Conservation (phyloP, 805 yeast genomes). For the Starmera pachycereana region DNA sequence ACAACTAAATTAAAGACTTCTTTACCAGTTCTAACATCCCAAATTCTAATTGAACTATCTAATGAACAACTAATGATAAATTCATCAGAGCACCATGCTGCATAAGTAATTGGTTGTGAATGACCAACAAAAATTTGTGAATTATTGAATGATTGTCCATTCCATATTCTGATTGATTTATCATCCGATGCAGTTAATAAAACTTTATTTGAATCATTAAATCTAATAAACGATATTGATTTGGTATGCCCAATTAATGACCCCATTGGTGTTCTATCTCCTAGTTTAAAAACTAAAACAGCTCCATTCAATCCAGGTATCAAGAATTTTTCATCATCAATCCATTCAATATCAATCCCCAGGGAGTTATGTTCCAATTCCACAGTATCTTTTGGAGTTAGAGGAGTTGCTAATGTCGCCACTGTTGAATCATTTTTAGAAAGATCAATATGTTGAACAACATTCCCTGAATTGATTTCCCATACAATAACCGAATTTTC, state of each 20-base stretch:
- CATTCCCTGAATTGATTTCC: conserved; percentile 49
- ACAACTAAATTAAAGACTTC: conserved; percentile 25
- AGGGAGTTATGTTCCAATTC: conserved; percentile 6
- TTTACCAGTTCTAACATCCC: conserved; percentile 47
- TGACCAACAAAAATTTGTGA: conserved; percentile 42
- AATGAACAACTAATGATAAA: conserved; percentile 45
- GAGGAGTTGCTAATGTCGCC: not conserved
- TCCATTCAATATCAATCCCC: conserved; percentile 64
- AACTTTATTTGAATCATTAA: conserved; percentile 39
- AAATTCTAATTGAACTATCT: conserved; percentile 60
- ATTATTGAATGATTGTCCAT: conserved; percentile 46
- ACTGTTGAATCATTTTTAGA: conserved; percentile 3
- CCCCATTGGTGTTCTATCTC: conserved; percentile 37
- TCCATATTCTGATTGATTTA: conserved; percentile 64
- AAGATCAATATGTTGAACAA: conserved; percentile 35
- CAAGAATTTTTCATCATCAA: conserved; percentile 58
- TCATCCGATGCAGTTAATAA: conserved; percentile 77
- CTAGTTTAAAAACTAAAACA: conserved; percentile 44
- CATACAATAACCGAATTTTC: conserved; percentile 48
- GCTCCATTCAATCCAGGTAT: conserved; percentile 50
- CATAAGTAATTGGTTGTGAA: conserved; percentile 43
- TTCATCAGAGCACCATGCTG: conserved; percentile 42
- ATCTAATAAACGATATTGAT: conserved; percentile 42
- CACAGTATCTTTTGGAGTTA: not conserved
- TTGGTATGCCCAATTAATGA: conserved; percentile 55